A percentile compares a stretch with the other conserved stretches of the same genome.
phyloP scores from a whole-genome alignment of 2,329 filamentous ascomycete genomes.

The Fusarium nisikadoi region DNA sequence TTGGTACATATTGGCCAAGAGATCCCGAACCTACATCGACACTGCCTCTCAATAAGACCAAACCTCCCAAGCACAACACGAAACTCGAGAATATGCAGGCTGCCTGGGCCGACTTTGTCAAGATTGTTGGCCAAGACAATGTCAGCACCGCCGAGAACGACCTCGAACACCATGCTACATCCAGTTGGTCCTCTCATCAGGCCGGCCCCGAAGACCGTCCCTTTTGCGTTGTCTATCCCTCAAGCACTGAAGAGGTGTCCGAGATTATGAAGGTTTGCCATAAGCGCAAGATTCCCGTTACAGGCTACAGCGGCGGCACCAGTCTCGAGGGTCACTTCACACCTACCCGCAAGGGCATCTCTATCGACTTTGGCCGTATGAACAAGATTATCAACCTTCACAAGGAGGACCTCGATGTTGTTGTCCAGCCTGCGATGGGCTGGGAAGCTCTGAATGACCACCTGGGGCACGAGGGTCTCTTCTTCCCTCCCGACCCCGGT shows the following conservation, averaged over 20 bases:
- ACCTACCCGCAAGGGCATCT: slow-evolving; percentile 83
- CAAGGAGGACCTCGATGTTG: slow-evolving; percentile 79
- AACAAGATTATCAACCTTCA: slow-evolving; percentile 81
- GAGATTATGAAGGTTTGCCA: slow-evolving; percentile 91
- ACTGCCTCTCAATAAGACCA: slow-evolving; percentile 63
- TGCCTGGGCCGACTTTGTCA: slow-evolving; percentile 75
- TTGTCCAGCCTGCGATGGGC: slow-evolving; percentile 83
- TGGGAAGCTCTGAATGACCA: slow-evolving; percentile 89
- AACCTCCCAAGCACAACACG: slow-evolving; percentile 65
- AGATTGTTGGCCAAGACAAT: slow-evolving; percentile 71
- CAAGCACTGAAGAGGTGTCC: slow-evolving; percentile 84
- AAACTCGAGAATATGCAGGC: slow-evolving; percentile 73
- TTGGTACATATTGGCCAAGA: slow-evolving; percentile 66
- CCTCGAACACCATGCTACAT: slow-evolving; percentile 66
- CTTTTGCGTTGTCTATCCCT: slow-evolving; percentile 81
- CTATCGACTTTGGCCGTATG: slow-evolving; percentile 88
- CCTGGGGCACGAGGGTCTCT: slow-evolving; percentile 77
- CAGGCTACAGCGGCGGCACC: slow-evolving; percentile 87
- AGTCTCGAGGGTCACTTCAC: slow-evolving; percentile 91
- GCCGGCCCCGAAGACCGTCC: slow-evolving; percentile 60
- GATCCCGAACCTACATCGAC: slow-evolving; percentile 66
- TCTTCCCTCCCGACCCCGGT: slow-evolving; percentile 92
- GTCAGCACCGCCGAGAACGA: slow-evolving; percentile 70
- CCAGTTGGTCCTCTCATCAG: slow-evolving; percentile 71
- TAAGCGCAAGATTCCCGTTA: slow-evolving; percentile 81